Evolutionary conservation across 1,284 basidiomycete genomes (phyloP).

Genomic region (Apiotrichum montevideense): DNA sequence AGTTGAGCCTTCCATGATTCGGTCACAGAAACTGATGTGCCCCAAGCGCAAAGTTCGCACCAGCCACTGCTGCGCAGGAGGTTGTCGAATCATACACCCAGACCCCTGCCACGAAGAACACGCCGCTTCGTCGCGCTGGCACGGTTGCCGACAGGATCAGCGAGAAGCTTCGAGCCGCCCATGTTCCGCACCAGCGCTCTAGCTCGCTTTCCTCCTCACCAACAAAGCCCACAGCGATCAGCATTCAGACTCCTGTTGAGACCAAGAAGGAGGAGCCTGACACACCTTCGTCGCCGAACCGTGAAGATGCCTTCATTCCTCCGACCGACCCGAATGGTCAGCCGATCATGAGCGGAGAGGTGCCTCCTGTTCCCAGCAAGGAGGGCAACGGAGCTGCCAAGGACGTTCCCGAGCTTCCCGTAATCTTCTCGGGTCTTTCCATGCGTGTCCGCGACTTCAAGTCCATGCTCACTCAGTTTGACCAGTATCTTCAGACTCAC

Average conservation of each 20-base stretch:
- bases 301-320: constrained; percentile 40
- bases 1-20: constrained; percentile 32
- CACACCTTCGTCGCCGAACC: constrained; percentile 27
- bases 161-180: constrained; percentile 43
- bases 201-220: neutral
- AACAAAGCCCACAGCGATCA: neutral
- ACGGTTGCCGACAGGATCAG: constrained; percentile 46
- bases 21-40: neutral
- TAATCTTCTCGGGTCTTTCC: constrained; percentile 67
- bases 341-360: constrained; percentile 21
- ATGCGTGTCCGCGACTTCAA: constrained; percentile 61
- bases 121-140: constrained; percentile 29
- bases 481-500: constrained; percentile 37
- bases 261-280: neutral
- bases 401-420: constrained; percentile 46
- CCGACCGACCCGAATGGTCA: constrained; percentile 35
- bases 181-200: constrained; percentile 9
- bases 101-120: constrained; percentile 55
- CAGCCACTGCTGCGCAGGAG: constrained; percentile 50
- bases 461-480: constrained; percentile 56
- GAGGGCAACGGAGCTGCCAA: constrained; percentile 5
- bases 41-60: constrained; percentile 72
- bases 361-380: constrained; percentile 17
- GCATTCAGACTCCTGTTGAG: constrained; percentile 17
- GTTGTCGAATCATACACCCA: constrained; percentile 62